Evolutionary conservation across 352 stramenopile genomes (phyloP), one percentile per base, ranked within the genome.

Genomic region (Phytophthora pistaciae): DNA sequence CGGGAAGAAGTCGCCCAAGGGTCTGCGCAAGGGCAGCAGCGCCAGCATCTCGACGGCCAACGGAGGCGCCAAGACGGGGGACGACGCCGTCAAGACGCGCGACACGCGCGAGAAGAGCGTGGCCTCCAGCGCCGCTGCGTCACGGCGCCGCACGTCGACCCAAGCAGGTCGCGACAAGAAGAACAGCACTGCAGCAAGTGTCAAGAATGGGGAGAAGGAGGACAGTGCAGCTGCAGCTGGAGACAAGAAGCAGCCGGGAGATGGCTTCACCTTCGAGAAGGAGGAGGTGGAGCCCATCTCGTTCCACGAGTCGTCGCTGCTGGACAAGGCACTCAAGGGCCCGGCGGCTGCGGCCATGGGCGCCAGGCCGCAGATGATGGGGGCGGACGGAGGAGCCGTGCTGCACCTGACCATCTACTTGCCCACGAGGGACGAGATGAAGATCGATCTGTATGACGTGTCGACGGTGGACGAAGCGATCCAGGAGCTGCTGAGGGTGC

Each of bases 391-490:
- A 60, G 84, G 87, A 40, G 78, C 87, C 0, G 87, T 96, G 55
- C 70, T 96, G 49, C 84, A 95, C 57, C 69, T 96, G 38, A 95
- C 85, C 0, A 96, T 96, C 58, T 96, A 96, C 60, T 64, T 96
- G 60, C 90, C 90, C 3, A 94, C 89, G 23, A 82, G 88, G 13
- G 75, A 87, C 18, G 88, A 96, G 72, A 95, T 96, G 84, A 95
- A 94, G 73, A 92, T 96, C 63, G 88, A 96, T 69, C 62, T 96
- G 18, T 96, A 96, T 63, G 90, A 96, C 61, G 80, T 91, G 6
- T 95, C 88, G 49, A 96, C 87, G 0, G 90, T 96, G 16, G 90
- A 96, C 58, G 90, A 96, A 68, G 90, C 88, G 38, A 96, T 96
- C 59, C 87, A 96, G 44, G 86, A 95, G 60, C 87, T 96, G 31